phyloP scores from a whole-genome alignment of 2,329 filamentous ascomycete species.

The Trichoderma cornu-damae region DNA sequence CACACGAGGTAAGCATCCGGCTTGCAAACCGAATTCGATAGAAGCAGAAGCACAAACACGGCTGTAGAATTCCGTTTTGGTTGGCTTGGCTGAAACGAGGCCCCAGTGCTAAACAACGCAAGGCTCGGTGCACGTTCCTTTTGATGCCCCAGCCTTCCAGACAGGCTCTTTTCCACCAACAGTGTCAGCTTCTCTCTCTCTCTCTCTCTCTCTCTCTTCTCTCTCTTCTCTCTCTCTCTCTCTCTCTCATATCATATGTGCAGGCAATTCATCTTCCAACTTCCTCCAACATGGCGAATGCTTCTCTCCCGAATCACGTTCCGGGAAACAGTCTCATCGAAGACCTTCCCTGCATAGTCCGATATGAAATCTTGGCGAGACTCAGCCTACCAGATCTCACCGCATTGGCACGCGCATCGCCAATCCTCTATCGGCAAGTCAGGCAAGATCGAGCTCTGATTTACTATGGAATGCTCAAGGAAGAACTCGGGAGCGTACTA shows the following conservation, averaged over 20 bases:
- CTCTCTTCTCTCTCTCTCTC: not conserved
- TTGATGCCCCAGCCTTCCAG: too few relatives aligned
- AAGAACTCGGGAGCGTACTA: not conserved
- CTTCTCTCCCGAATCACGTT: not conserved
- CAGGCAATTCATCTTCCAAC: too few relatives aligned
- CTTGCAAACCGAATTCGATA: too few relatives aligned
- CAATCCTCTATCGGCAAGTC: constrained; percentile 18
- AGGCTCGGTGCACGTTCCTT: too few relatives aligned
- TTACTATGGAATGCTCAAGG: constrained; percentile 10
- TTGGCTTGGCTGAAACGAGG: too few relatives aligned
- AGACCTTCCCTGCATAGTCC: not conserved
- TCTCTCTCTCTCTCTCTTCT: not conserved
- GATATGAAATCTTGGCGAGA: constrained; percentile 14
- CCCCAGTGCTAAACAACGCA: too few relatives aligned
- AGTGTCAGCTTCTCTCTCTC: too few relatives aligned
- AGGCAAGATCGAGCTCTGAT: constrained; percentile 13
- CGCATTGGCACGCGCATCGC: constrained; percentile 17
- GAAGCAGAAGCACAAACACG: too few relatives aligned
- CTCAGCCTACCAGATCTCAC: constrained; percentile 12
- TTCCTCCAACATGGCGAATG: not conserved
- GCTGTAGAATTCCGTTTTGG: too few relatives aligned
- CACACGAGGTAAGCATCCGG: too few relatives aligned
- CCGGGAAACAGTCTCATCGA: not conserved
- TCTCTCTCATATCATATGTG: too few relatives aligned
- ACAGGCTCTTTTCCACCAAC: too few relatives aligned